phyloP scores from a whole-genome alignment of 1,284 basidiomycete species.

The Apiotrichum domesticum region DNA sequence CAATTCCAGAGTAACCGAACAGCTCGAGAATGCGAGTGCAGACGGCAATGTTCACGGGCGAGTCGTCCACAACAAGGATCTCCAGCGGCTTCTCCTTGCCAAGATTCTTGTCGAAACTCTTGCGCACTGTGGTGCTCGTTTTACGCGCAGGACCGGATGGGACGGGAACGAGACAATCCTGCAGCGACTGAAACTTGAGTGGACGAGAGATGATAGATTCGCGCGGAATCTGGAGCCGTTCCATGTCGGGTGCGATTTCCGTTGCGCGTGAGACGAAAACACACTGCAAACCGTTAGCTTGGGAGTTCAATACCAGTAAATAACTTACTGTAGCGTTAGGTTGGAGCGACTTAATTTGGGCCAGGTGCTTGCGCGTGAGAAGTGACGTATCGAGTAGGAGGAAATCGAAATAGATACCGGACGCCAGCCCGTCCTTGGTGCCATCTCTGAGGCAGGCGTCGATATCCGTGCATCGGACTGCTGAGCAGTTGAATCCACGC shows the following conservation, averaged over 20 bases:
- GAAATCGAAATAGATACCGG: conserved; percentile 17
- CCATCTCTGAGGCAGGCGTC: conserved; percentile 15
- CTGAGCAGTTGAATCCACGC: conserved; percentile 24
- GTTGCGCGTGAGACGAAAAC: conserved; percentile 32
- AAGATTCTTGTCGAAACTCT: conserved; percentile 10
- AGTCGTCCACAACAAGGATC: conserved; percentile 45
- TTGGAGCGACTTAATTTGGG: conserved; percentile 23
- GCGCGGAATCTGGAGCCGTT: conserved; percentile 13
- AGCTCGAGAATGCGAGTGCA: conserved; percentile 36
- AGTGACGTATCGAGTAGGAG: conserved; percentile 26
- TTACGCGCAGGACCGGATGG: background rate
- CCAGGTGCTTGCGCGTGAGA: conserved; percentile 12
- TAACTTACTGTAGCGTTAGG: conserved; percentile 24
- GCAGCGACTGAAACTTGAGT: conserved; percentile 35
- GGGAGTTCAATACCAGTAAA: too few species aligned
- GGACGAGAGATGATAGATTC: conserved; percentile 37
- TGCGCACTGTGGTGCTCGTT: background rate
- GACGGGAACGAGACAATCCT: conserved; percentile 20
- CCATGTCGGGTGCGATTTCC: conserved; percentile 24
- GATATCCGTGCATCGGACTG: conserved; percentile 24
- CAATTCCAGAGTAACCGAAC: conserved; percentile 38
- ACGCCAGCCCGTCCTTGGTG: conserved; percentile 23
- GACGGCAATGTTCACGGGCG: conserved; percentile 38
- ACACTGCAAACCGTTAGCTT: conserved; percentile 17
- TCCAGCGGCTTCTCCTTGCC: conserved; percentile 25